Evolutionary conservation across 805 yeast genomes (phyloP), one percentile per base, ranked within the genome.

Genomic region (Candida oleophila): DNA sequence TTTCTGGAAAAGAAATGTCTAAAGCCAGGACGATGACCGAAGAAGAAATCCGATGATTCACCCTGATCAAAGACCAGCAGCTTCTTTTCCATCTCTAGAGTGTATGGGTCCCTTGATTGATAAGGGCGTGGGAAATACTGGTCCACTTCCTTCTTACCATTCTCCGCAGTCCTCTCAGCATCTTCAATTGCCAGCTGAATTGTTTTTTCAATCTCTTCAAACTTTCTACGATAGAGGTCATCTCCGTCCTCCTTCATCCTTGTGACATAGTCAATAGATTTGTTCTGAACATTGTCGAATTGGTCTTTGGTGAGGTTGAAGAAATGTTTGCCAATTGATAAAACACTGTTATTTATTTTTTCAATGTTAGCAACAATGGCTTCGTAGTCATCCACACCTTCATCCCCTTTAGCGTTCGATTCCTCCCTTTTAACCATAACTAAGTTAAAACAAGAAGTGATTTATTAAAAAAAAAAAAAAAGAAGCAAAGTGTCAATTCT

Each of bases 41-140:
- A 33, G 41, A 41, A 21, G 34, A 28, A 28, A 28, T 15, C 41
- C 36, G 35, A 38, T 15, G 41, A 37, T 14, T 38, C 32, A 21
- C 21, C 45, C 4, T 42, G 40, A 16, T 39, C 39, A 20, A 40
- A 44, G 9, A 41, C 43, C 28, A 38, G 35, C 3, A 38, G 45
- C 30, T 25, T 20, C 33, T 43, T 45, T 14, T 45, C 46, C 12
- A 40, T 38, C 12, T 36, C 16, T 19, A 42, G 7, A 4, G 45
- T 42, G 16, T 7, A 19, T 3, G 49, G 42, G 28, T 42, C 48
- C 49, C 53, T 44, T 32, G 40, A 60, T 50, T 18, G 55, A 50
- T 62, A 64, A 3, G 60, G 61, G 22, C 51, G 45, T 41, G 58
- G 61, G 49, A 55, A 55, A 42, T 37, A 53, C 16, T 46, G 37